phyloP scores from a whole-genome alignment of 2,329 filamentous ascomycete species.

The Talaromyces sp. region DNA sequence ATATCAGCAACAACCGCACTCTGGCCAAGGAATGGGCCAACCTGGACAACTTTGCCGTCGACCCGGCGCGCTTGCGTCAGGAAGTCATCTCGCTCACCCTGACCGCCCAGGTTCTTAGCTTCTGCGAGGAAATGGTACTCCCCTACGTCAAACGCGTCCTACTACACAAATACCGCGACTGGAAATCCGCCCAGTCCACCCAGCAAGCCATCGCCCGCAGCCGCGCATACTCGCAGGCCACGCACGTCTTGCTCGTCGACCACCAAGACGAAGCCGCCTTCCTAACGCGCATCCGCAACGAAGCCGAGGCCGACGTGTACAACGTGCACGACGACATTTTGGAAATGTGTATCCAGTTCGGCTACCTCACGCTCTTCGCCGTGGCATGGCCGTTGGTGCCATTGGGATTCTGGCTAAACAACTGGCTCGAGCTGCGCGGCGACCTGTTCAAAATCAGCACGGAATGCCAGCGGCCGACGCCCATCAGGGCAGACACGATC shows the following conservation, averaged over 20 bases:
- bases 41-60: constrained; percentile 60
- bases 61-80: constrained; percentile 74
- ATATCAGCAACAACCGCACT: constrained; percentile 58
- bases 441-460: constrained; percentile 93
- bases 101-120: constrained; percentile 84
- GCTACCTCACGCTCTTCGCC: constrained; percentile 86
- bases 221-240: constrained; percentile 28
- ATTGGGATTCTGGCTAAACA: constrained; percentile 84
- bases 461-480: constrained; percentile 81
- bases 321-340: constrained; percentile 86
- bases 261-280: constrained; percentile 73
- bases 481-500: constrained; percentile 87
- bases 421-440: constrained; percentile 90
- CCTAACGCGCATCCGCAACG: constrained; percentile 71
- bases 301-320: constrained; percentile 77
- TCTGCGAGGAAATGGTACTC: constrained; percentile 76
- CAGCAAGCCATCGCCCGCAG: constrained; percentile 25
- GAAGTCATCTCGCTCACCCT: constrained; percentile 97
- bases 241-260: constrained; percentile 54
- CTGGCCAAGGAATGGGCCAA: constrained; percentile 59
- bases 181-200: constrained; percentile 16
- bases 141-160: constrained; percentile 77
- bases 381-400: constrained; percentile 93
- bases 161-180: constrained; percentile 60
- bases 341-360: constrained; percentile 88